Percentiles rank a stretch among this genome's conserved stretches.
Evolutionary conservation across 2,329 filamentous ascomycete genomes (phyloP).

Genomic region (Alternaria postmessia): DNA sequence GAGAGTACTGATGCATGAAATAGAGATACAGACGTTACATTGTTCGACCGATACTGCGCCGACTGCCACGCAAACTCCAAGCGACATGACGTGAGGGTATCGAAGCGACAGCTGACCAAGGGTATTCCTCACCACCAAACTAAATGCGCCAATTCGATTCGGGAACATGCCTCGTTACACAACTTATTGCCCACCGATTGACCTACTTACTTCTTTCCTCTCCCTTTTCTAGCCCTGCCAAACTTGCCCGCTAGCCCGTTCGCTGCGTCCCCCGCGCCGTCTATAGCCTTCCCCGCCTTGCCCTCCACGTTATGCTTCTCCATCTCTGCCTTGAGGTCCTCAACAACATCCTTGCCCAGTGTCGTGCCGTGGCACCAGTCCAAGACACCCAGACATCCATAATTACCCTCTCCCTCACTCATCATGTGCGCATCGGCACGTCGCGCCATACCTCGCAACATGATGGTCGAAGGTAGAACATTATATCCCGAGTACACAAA

Average conservation of each 20-base stretch:
- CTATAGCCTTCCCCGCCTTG: slow-evolving; percentile 48
- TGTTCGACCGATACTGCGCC: slow-evolving; percentile 27
- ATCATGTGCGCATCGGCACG: slow-evolving; percentile 68
- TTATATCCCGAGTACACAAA: slow-evolving; percentile 74
- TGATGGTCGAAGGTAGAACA: slow-evolving; percentile 65
- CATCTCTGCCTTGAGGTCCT: slow-evolving; percentile 64
- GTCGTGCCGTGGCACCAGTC: slow-evolving; percentile 49
- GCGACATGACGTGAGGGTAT: slow-evolving; percentile 15
- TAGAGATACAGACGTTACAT: slow-evolving; percentile 37
- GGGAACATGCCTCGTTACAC: background rate
- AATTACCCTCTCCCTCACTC: slow-evolving; percentile 65
- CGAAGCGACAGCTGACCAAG: slow-evolving; percentile 12
- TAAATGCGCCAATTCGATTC: slow-evolving; percentile 2
- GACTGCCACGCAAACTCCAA: slow-evolving; percentile 3
- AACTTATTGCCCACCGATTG: background rate
- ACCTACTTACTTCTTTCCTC: slow-evolving; percentile 29
- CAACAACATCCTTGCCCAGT: slow-evolving; percentile 64
- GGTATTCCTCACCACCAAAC: slow-evolving; percentile 3
- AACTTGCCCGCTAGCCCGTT: slow-evolving; percentile 41
- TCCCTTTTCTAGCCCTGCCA: slow-evolving; percentile 39
- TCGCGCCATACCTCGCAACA: slow-evolving; percentile 65
- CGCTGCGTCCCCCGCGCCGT: slow-evolving; percentile 42
- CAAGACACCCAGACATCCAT: slow-evolving; percentile 67
- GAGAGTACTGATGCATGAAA: slow-evolving; percentile 42
- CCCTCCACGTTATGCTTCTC: slow-evolving; percentile 63